Evolutionary conservation across 768 basidiomycete genomes (phyloP).

Genomic region (Phylloporus sp.): DNA sequence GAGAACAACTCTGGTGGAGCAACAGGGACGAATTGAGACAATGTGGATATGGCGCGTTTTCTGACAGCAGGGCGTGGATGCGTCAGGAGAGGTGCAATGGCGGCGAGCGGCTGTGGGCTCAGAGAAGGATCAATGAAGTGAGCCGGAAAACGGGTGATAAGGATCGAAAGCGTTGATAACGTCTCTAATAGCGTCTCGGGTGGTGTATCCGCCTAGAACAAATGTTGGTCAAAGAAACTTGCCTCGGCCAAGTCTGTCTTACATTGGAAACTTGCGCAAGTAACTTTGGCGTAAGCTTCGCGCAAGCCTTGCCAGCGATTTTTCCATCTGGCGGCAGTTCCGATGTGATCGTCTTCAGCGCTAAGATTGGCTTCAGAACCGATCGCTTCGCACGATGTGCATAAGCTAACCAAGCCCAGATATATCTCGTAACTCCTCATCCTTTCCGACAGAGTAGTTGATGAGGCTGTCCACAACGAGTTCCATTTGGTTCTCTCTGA

Average conservation of each 20-base stretch:
- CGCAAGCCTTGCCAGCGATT: slow-evolving; percentile 73
- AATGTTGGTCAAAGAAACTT: slow-evolving; percentile 6
- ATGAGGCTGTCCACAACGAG: slow-evolving; percentile 86
- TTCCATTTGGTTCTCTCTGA: slow-evolving; percentile 78
- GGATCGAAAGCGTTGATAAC: slow-evolving; percentile 79
- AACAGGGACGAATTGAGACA: slow-evolving; percentile 78
- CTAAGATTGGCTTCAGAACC: slow-evolving; percentile 36
- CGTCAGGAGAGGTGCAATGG: slow-evolving; percentile 67
- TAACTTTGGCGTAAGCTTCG: slow-evolving; percentile 79
- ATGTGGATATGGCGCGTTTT: slow-evolving; percentile 84
- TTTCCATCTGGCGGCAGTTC: slow-evolving; percentile 82
- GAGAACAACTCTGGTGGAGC: slow-evolving; percentile 60
- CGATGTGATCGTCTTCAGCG: slow-evolving; percentile 90
- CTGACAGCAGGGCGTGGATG: slow-evolving; percentile 81
- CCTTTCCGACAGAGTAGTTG: slow-evolving; percentile 76
- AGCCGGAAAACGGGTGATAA: slow-evolving; percentile 78
- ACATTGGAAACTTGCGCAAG: slow-evolving; percentile 77
- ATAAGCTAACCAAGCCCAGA: slow-evolving; percentile 70
- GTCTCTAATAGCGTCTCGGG: slow-evolving; percentile 82
- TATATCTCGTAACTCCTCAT: slow-evolving; percentile 92
- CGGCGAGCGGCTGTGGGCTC: slow-evolving; percentile 54
- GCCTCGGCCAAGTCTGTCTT: slow-evolving; percentile 13
- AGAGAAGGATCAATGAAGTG: slow-evolving; percentile 53
- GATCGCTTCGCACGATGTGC: neutral
- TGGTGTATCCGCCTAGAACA: slow-evolving; percentile 53